Percentiles rank a stretch among this genome's conserved stretches.
These are phyloP conservation scores for Amylocystis lapponica DNA, from an alignment of 768 basidiomycete genomes.

Conservation along the genomic window DNA sequence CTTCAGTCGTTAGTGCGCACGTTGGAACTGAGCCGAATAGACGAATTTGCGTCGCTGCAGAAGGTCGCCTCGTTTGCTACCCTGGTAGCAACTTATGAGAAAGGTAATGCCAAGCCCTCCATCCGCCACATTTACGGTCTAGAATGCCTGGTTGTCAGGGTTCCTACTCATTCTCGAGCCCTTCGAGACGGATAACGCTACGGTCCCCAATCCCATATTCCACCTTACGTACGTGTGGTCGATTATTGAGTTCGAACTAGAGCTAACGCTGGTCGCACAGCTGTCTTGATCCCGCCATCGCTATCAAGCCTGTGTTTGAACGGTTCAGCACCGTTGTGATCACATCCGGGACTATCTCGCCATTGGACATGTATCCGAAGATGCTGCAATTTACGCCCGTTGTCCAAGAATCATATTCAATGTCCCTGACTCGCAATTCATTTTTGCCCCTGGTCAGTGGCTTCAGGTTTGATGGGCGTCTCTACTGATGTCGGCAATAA, in stretches of 20 bases:
- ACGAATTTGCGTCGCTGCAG: conserved; percentile 88
- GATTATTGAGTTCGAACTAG: conserved; percentile 13
- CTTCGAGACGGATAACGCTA: conserved; percentile 97
- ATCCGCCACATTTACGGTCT: not conserved
- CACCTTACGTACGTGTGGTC: conserved; percentile 74
- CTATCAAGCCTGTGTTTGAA: conserved; percentile 97
- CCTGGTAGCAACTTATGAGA: conserved; percentile 95
- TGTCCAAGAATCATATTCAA: conserved; percentile 94
- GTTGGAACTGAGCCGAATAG: conserved; percentile 79
- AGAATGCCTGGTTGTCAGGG: conserved; percentile 39
- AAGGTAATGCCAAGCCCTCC: conserved; percentile 44
- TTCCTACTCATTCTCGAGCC: conserved; percentile 97
- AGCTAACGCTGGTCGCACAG: conserved; percentile 36
- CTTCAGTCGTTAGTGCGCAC: conserved; percentile 92
- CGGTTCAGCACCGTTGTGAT: conserved; percentile 98
- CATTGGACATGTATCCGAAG: conserved; percentile 99
- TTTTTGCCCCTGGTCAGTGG: conserved; percentile 83
- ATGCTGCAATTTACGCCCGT: conserved; percentile 98
- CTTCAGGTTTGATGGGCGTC: too few species aligned
- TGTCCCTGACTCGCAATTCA: conserved; percentile 94
- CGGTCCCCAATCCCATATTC: conserved; percentile 97
- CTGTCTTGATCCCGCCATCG: conserved; percentile 94
- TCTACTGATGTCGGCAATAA: not conserved
- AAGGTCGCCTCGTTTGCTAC: conserved; percentile 97
- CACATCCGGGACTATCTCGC: conserved; percentile 97